Evolutionary conservation across 768 basidiomycete species (phyloP), one percentile per base, ranked within the genome.

Genomic region (Macrolepiota dolichaula): DNA sequence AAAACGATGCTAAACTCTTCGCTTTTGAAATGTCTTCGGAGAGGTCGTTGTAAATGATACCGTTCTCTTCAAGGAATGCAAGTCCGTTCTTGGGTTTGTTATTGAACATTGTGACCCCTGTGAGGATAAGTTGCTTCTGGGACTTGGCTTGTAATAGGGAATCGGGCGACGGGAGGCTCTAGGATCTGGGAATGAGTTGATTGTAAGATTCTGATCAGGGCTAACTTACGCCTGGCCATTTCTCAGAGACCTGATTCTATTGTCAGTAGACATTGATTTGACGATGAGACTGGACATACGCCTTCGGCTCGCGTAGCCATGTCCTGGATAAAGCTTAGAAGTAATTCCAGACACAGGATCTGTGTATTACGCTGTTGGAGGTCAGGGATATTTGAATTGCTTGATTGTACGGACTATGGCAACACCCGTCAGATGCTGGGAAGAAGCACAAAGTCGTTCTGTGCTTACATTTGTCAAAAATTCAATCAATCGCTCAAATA

Each of bases 1-100:
- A 75, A 71, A 98, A 97, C 50, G 69, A 82, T 6, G 97, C 96
- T 27, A 98, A 80, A 66, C 89, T 92, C 53, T 79, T 81, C 2
- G 81, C 70, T 57, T 82, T 85, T 6, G 91, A 79, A 19, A 84
- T 74, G 12, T 77, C 81, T 15, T 80, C 72, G 19, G 84, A 83
- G 35, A 85, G 73, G 63, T 91, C 85, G 4, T 79, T 74, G 69
- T 91, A 89, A 61, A 99, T 92, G 44, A 99, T 77, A n/a, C 86
- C 86, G 68, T 96, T 89, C 68, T 97, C 94, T 70, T 98, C 94
- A 37, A 98, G 79, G 75, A 94, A 98, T 2, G 92, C 83, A 27
- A 98, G 73, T 0, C 95, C 97, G 37, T 82, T 79, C 74, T 96
- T 98, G 0, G 97, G 96, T 74, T 98, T 98, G 13, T 83, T 74